Base-by-base conservation (phyloP, 2,329 filamentous ascomycete species). In the Botryotinia calthae region DNA sequence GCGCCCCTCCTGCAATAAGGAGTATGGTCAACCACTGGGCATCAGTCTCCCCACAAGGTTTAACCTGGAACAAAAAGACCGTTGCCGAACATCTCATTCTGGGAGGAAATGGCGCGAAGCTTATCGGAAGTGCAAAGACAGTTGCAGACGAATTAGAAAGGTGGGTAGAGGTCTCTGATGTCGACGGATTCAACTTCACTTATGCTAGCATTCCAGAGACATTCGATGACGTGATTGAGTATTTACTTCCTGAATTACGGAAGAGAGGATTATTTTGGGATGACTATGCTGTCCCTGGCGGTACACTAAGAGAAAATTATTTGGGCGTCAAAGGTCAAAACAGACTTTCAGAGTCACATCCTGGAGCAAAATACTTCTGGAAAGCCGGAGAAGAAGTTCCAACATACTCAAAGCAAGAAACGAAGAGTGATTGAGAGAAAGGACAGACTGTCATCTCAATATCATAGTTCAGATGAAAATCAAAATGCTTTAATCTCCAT, bases 201-300 rank as follows among this genome's bases (percentile, higher is more conserved):
- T 79, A 76, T 72, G 77, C 77, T 37, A 75, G 73, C n/a, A 90
- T 90, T 77, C 90, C 90, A 0, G 86, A 88, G 72, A 89, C 89
- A 0, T 93, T 92, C 81, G 87, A 89, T 73, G 90, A 93, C 75
- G 88, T 93, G 20, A 86, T 89, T 58, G 88, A 92, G 40, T 83
- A 90, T 1, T 81, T 93, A 10, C 79, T 93, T 1, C 91, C 90
- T 0, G 91, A 92, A 76, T 82, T 93, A 28, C 85, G 84, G 42
- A 82, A 82, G 18, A 83, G 90, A 34, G 89, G 89, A 0, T 78
- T 90, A 8, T 89, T 90, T 79, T 78, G 76, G 76, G 81, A 85
- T 28, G 83, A 85, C 61, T 86, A 86, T 76, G 83, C 85, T 10
- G 86, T 89, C 2, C 85, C 86, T 1, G 85, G 85, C 1, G 88